Evolutionary conservation across 129 eudicot species (phyloP).

Genomic region (Mikania micrantha): DNA sequence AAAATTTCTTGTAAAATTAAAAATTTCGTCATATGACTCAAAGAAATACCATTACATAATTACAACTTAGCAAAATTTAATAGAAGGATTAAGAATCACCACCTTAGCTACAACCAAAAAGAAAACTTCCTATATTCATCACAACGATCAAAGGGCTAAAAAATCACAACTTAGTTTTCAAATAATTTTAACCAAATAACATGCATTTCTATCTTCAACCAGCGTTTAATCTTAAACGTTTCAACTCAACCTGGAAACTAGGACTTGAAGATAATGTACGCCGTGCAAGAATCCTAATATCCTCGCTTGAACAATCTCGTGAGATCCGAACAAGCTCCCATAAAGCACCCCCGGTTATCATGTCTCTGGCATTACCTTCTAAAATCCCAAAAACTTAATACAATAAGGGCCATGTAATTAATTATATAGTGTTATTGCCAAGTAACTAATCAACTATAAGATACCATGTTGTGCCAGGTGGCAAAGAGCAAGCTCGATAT

Average conservation of each 20-base stretch:
- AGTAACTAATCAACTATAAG: background rate
- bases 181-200: background rate
- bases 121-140: conserved; percentile 7
- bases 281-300: conserved; percentile 65
- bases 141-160: background rate
- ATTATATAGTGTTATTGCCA: background rate
- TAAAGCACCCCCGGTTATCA: conserved; percentile 73
- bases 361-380: conserved; percentile 81
- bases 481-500: conserved; percentile 89
- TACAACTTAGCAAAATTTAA: conserved; percentile 22
- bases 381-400: background rate
- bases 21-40: conserved; percentile 10
- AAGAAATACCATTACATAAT: conserved; percentile 24
- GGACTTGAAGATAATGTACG: conserved; percentile 63
- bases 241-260: conserved; percentile 55
- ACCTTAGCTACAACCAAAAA: conserved; percentile 16
- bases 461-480: conserved; percentile 89
- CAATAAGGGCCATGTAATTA: background rate
- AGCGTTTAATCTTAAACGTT: conserved; percentile 51
- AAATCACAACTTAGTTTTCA: conserved; percentile 9
- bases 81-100: background rate
- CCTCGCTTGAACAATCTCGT: conserved; percentile 79
- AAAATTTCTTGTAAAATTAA: too few relatives aligned
- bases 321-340: conserved; percentile 97
- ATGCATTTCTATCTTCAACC: conserved; percentile 21